phyloP scores from a whole-genome alignment of 2,329 filamentous ascomycete species.

The Colletotrichum lupini region DNA sequence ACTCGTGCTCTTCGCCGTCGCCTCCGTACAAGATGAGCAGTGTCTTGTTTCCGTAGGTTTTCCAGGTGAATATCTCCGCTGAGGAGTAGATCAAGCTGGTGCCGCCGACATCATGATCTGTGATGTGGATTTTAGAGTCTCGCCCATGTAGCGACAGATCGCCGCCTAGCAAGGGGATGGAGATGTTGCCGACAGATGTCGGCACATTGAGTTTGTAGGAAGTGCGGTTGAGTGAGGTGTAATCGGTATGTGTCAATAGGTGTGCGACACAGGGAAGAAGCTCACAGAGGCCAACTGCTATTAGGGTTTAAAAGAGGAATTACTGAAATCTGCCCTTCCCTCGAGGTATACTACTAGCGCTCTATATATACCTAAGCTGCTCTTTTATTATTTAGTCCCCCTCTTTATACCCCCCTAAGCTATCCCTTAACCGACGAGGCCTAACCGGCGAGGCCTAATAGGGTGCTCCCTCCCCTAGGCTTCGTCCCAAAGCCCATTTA shows the following conservation, averaged over 20 bases:
- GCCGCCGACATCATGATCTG: conserved; percentile 69
- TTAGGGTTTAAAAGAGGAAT: no score
- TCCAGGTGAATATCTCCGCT: conserved; percentile 72
- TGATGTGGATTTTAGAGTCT: conserved; percentile 73
- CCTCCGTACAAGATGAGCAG: neutral
- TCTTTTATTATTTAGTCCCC: no score
- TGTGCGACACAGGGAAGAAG: no score
- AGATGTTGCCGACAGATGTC: conserved; percentile 58
- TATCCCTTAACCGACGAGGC: no score
- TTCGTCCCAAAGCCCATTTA: no score
- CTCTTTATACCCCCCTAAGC: no score
- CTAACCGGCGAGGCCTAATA: no score
- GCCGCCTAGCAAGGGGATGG: conserved; percentile 65
- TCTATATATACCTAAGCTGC: no score
- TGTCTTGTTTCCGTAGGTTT: neutral
- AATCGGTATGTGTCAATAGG: conserved; percentile 74
- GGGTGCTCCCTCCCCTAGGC: no score
- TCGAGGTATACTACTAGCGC: no score
- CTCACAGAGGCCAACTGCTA: no score
- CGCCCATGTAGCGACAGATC: conserved; percentile 66
- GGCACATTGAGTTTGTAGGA: conserved; percentile 72
- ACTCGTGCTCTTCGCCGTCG: neutral
- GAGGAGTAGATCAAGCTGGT: conserved; percentile 72
- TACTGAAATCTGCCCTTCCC: no score
- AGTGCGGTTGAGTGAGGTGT: conserved; percentile 64